Base-by-base conservation (phyloP, 2,329 filamentous ascomycete species). In the Colletotrichum liaoningense region DNA sequence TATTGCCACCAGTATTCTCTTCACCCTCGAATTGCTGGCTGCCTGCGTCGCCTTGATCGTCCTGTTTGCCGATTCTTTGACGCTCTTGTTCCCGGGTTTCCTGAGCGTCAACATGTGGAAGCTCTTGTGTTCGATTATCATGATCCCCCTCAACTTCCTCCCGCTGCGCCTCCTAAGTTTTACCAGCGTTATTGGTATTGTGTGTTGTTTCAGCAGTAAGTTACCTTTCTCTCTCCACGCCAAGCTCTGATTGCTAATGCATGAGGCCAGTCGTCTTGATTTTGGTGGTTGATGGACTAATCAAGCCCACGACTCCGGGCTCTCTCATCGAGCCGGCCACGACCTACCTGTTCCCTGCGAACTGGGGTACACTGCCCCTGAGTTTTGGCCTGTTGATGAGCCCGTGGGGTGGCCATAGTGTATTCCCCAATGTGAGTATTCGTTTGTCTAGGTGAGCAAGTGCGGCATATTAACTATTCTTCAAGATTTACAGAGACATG, bases 321-420 rank as follows among this genome's bases (percentile, higher is more conserved):
- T 98, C 95, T 14, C 88, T 99, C 16, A 89, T 93, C 67, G 87
- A 97, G 77, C 95, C 95, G 4, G 94, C 95, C 8, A 85, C 84
- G 30, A 97, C 96, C 0, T 93, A 94, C 80, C 85, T 97, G 26
- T 93, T 98, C 75, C 97, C 96, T 0, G 88, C 90, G 9, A 95
- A 97, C 79, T 98, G 96, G 95, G 86, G 91, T 74, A 95, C 95
- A 0, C 83, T 99, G 16, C 96, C 96, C 2, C 88, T 98, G 22
- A 95, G 94, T 11, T 95, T 98, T 78, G 96, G 96, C 26, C 88
- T 98, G 1, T 89, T 98, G 55, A 97, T 98, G 91, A 96, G 89
- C 26, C 89, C 89, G 1, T 91, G 89, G 89, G 89, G 89, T 28
- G 90, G 90, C 9, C 89, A 92, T 77, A 88, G 88, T 58, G 88